A percentile compares a stretch with the other conserved stretches of the same genome.
Evolutionary conservation across 2,329 filamentous ascomycete genomes (phyloP).

Genomic region (Fusarium luffae): DNA sequence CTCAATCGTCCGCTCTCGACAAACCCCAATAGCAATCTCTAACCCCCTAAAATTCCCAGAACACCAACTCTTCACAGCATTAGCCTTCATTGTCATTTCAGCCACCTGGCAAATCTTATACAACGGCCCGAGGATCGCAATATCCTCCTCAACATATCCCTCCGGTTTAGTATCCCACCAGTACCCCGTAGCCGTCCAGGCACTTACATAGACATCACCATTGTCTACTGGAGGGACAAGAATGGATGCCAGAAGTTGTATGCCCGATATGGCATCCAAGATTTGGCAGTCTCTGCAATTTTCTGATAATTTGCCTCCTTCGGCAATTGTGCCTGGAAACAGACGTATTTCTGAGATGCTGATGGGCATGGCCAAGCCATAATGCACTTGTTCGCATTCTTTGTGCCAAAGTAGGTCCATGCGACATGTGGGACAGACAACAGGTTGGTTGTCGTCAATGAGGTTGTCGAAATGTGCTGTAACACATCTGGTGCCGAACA

Average conservation of each 20-base stretch:
- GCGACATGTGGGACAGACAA: slow-evolving; percentile 19
- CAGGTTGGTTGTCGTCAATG: accelerated
- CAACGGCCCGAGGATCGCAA: background rate
- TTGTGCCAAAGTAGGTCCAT: background rate
- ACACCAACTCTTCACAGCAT: background rate
- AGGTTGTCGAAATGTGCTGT: background rate
- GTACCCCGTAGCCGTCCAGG: background rate
- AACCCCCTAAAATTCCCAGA: slow-evolving; percentile 1
- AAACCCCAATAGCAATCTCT: background rate
- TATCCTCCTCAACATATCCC: background rate
- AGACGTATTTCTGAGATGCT: background rate
- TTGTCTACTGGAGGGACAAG: background rate
- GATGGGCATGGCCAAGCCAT: slow-evolving; percentile 16
- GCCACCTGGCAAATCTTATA: background rate
- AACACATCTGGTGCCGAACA: slow-evolving; percentile 31
- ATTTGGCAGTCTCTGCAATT: slow-evolving; percentile 19
- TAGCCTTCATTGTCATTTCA: background rate
- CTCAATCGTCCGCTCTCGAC: background rate
- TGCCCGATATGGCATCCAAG: background rate
- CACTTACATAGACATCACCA: background rate
- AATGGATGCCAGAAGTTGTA: background rate
- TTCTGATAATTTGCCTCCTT: slow-evolving; percentile 3
- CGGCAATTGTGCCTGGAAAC: background rate
- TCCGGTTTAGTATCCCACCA: background rate
- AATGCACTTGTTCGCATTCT: background rate